Conservation (phyloP, 2,329 filamentous ascomycete species). For the Rugonectria rugulosa region DNA sequence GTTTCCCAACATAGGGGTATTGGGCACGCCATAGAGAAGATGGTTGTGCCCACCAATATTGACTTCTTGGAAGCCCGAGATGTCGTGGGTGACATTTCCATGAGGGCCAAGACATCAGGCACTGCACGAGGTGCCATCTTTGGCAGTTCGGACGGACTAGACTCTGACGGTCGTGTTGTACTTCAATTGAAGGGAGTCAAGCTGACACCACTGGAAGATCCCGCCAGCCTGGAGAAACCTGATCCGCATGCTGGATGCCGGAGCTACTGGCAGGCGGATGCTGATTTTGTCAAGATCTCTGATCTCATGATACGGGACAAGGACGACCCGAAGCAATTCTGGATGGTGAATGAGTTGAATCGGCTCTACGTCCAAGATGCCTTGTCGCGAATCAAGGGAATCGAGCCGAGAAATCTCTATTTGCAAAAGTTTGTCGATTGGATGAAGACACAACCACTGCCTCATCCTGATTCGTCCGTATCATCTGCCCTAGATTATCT, state of each 20-base stretch:
- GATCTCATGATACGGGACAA: slow-evolving; percentile 11
- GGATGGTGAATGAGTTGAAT: slow-evolving; percentile 9
- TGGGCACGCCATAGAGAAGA: slow-evolving; percentile 3
- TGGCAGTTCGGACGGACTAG: background rate
- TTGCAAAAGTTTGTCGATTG: slow-evolving; percentile 12
- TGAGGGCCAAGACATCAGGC: background rate
- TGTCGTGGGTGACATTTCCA: slow-evolving; percentile 3
- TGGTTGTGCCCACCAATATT: slow-evolving; percentile 17
- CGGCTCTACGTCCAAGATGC: slow-evolving; percentile 11
- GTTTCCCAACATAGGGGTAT: slow-evolving; percentile 11
- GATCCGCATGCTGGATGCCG: slow-evolving; percentile 17
- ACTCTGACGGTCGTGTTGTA: background rate
- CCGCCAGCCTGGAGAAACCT: background rate
- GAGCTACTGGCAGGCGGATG: slow-evolving; percentile 18
- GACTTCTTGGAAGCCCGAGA: slow-evolving; percentile 11
- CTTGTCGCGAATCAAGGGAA: slow-evolving; percentile 2
- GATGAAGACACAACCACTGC: slow-evolving; percentile 16
- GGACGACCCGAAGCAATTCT: background rate
- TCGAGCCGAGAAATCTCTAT: background rate
- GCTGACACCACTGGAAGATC: slow-evolving; percentile 10
- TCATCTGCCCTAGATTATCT: background rate
- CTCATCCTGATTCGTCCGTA: background rate
- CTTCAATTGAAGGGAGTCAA: slow-evolving; percentile 10
- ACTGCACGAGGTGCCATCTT: background rate
- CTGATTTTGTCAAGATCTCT: slow-evolving; percentile 13